Percentiles rank a stretch among this genome's conserved stretches.
Evolutionary conservation across 768 basidiomycete genomes (phyloP).

Genomic region (Austroboletus eburneus): DNA sequence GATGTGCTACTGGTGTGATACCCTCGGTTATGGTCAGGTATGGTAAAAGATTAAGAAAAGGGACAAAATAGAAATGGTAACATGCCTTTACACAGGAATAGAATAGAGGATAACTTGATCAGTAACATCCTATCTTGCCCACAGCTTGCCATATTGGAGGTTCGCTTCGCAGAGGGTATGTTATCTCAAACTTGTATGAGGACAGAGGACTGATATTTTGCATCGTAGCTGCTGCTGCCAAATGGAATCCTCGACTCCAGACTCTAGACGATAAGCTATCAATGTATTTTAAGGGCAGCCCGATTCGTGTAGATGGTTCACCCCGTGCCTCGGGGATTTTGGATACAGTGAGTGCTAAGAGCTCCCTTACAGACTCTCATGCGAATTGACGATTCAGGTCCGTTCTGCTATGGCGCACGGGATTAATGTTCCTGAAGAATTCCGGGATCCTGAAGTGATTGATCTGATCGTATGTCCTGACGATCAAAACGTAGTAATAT

Average conservation of each 20-base stretch:
- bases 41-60: conserved; percentile 1
- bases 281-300: conserved; percentile 63
- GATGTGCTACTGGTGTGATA: conserved; percentile 40
- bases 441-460: conserved; percentile 57
- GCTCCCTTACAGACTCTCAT: neutral
- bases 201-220: neutral
- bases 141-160: conserved; percentile 55
- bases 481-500: neutral
- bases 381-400: conserved; percentile 37
- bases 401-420: conserved; percentile 69
- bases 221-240: conserved; percentile 54
- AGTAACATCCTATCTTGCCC: conserved; percentile 69
- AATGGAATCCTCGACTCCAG: conserved; percentile 59
- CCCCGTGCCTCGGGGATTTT: conserved; percentile 73
- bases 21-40: conserved; percentile 59
- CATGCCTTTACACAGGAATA: conserved; percentile 45
- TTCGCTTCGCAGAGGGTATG: conserved; percentile 63
- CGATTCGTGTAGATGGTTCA: conserved; percentile 69
- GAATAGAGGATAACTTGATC: conserved; percentile 65
- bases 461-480: conserved; percentile 49
- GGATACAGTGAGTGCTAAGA: conserved; percentile 50
- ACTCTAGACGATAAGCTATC: conserved; percentile 62
- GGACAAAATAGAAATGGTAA: neutral
- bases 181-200: neutral
- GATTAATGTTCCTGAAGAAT: conserved; percentile 65